These are phyloP conservation scores for Biscutella laevigata DNA, from an alignment of 441 rosid genomes.

Conservation along the genomic window DNA sequence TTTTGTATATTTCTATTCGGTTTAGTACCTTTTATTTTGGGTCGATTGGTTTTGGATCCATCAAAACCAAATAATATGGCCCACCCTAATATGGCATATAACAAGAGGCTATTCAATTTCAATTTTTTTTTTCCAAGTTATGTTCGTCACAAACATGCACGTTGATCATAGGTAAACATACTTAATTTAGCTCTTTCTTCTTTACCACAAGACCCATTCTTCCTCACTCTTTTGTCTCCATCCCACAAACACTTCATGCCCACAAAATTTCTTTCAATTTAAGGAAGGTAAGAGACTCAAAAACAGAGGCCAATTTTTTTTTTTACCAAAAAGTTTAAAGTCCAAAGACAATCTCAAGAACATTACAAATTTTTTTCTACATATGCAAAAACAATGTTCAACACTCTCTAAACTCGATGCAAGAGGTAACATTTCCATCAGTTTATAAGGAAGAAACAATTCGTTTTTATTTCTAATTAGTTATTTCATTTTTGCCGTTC, in stretches of 20 bases:
- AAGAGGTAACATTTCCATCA: conserved; percentile 19
- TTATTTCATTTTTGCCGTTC: neutral
- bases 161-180: neutral
- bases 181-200: conserved; percentile 7
- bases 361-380: neutral
- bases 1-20: too few relatives aligned
- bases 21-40: too few relatives aligned
- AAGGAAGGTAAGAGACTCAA: neutral
- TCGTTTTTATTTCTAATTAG: too few relatives aligned
- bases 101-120: too few relatives aligned
- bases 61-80: too few relatives aligned
- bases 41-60: too few relatives aligned
- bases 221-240: conserved; percentile 2
- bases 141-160: too few relatives aligned
- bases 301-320: neutral
- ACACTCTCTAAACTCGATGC: conserved; percentile 20
- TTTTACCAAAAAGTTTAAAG: neutral
- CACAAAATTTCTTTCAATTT: conserved; percentile 4
- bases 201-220: conserved; percentile 24
- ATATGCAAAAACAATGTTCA: conserved; percentile 1
- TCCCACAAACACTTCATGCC: neutral
- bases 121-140: too few relatives aligned
- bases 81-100: too few relatives aligned
- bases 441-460: neutral
- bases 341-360: neutral